phyloP scores from a whole-genome alignment of 352 stramenopile genomes.

The Pythium periplocum region DNA sequence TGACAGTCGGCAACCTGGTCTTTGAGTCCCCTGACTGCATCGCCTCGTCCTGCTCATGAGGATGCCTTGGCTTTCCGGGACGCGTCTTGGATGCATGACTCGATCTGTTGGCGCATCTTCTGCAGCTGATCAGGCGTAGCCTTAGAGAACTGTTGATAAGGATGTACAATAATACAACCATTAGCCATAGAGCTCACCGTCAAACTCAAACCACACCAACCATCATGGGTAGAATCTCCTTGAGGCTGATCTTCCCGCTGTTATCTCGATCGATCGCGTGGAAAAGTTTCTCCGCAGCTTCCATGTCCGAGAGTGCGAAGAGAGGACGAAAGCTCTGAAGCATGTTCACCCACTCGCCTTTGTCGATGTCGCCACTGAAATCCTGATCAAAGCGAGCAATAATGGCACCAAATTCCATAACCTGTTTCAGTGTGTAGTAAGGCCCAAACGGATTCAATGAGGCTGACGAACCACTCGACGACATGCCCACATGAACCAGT shows the following conservation, averaged over 20 bases:
- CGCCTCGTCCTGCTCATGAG: constrained; percentile 17
- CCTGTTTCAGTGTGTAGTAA: constrained; percentile 49
- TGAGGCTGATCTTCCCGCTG: constrained; percentile 44
- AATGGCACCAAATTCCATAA: constrained; percentile 46
- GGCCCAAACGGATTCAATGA: constrained; percentile 42
- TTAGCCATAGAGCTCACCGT: too few species aligned
- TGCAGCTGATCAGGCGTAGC: constrained; percentile 42
- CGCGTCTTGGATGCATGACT: constrained; percentile 9
- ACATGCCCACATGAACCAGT: too few species aligned
- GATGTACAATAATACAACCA: too few species aligned
- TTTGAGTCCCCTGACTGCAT: constrained; percentile 54
- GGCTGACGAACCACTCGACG: too few species aligned
- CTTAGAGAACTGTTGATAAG: constrained; percentile 30
- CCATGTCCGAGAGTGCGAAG: constrained; percentile 14
- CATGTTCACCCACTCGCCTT: constrained; percentile 49
- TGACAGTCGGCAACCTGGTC: constrained; percentile 32
- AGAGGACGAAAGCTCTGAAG: constrained; percentile 24
- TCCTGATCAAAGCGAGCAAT: constrained; percentile 52
- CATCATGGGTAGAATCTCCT: constrained; percentile 43
- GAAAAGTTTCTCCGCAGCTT: constrained; percentile 38
- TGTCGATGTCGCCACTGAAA: constrained; percentile 47
- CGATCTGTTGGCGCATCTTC: constrained; percentile 34
- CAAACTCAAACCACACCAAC: constrained; percentile 16
- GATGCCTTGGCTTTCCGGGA: neutral
- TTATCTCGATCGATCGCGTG: constrained; percentile 42